These are phyloP conservation scores for Boletus rex-veris DNA, from an alignment of 768 basidiomycete genomes.

Conservation along the genomic window DNA sequence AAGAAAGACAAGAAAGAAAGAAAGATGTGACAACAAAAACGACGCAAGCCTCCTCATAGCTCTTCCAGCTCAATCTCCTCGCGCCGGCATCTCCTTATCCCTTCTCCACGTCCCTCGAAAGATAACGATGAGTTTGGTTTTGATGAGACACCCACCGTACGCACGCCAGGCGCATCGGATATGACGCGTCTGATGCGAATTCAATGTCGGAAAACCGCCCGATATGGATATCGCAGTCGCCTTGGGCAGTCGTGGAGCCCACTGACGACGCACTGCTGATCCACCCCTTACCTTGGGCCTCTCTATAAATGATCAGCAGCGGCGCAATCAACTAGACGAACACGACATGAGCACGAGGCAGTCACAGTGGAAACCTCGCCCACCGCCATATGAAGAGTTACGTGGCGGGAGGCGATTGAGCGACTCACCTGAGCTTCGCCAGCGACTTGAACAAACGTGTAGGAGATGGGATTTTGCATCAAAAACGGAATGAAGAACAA, in stretches of 20 bases:
- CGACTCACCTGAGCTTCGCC: slow-evolving; percentile 32
- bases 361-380: too few relatives aligned
- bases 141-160: slow-evolving; percentile 1
- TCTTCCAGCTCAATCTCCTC: slow-evolving; percentile 29
- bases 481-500: slow-evolving; percentile 29
- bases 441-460: slow-evolving; percentile 33
- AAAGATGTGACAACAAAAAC: too few relatives aligned
- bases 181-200: slow-evolving; percentile 16
- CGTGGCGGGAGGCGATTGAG: background rate
- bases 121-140: slow-evolving; percentile 3
- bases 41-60: background rate
- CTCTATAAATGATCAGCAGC: slow-evolving; percentile 37
- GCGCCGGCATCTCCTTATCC: slow-evolving; percentile 51
- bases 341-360: background rate
- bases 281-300: slow-evolving; percentile 38
- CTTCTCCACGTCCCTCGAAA: slow-evolving; percentile 35
- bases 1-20: too few relatives aligned
- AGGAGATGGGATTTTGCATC: slow-evolving; percentile 21
- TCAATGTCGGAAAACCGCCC: slow-evolving; percentile 23
- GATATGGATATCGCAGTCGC: slow-evolving; percentile 9
- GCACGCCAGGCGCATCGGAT: background rate
- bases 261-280: slow-evolving; percentile 17
- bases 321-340: slow-evolving; percentile 35
- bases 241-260: background rate
- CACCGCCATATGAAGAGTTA: too few relatives aligned